Conservation (phyloP, 2,329 filamentous ascomycete species). For the Zopfia rhizophila region DNA sequence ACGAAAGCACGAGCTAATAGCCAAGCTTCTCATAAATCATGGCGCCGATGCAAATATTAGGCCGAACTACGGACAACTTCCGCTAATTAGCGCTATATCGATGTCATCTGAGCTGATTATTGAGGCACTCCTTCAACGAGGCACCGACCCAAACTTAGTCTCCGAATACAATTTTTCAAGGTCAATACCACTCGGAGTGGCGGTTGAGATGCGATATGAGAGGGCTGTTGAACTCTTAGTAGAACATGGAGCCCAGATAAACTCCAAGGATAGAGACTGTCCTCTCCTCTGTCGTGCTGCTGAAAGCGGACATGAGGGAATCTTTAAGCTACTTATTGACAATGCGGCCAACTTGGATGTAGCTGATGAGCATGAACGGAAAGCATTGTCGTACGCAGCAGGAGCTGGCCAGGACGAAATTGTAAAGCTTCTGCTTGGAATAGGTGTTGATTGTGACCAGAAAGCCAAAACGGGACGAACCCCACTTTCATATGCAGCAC, state of each 20-base stretch:
- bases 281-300: constrained; percentile 2
- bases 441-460: not conserved
- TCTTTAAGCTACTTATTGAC: constrained; percentile 3
- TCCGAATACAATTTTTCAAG: too few relatives aligned
- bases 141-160: too few relatives aligned
- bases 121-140: too few relatives aligned
- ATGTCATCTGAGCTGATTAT: too few relatives aligned
- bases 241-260: too few relatives aligned
- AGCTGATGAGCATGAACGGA: not conserved
- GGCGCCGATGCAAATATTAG: constrained; percentile 1
- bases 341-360: not conserved
- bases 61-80: too few relatives aligned
- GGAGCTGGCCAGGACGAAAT: not conserved
- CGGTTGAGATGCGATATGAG: too few relatives aligned
- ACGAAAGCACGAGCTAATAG: too few relatives aligned
- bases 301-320: not conserved
- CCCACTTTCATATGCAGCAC: constrained; percentile 1
- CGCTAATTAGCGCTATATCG: too few relatives aligned
- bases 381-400: constrained; percentile 1
- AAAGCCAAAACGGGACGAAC: not conserved
- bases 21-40: too few relatives aligned
- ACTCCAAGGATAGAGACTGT: not conserved
- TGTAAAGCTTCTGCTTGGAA: not conserved
- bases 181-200: too few relatives aligned
- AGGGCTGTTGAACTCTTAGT: too few relatives aligned